Base-by-base conservation (phyloP, 768 basidiomycete species). In the Lactarius hatsudake region DNA sequence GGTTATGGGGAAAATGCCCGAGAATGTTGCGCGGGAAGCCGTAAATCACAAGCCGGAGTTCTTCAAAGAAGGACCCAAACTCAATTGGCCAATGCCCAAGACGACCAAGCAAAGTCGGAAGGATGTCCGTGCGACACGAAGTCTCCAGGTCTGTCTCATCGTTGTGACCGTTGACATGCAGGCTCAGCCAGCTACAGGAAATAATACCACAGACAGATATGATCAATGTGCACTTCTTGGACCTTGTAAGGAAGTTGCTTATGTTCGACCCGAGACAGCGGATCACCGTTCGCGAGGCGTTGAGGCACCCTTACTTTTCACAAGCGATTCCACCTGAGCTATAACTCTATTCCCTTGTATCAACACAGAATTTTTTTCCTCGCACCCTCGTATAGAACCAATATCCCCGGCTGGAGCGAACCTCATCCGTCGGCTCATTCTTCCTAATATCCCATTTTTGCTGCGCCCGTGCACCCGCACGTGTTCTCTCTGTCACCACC, bases 1-100 rank as follows among this genome's bases (percentile, higher is more conserved):
- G 76, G 97, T 98, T 45, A 98, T 98, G 92, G 96, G 96, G 66
- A 93, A 91, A 80, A 96, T 98, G 90, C 93, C 96, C 0, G 88
- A 91, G 60, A 87, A 89, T 6, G 94, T 96, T 74, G 86, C 87
- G 45, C 84, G 89, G 53, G 82, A 84, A 54, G 90, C 89, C 20
- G 86, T 88, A 10, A 84, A 90, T 57, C 86, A 87, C 59, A 96
- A 96, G 73, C 87, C 94, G 9, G 96, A 98, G 74, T 97, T 92
- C 77, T 98, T 99, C 82, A 94, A 91, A 75, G 90, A 91, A 26
- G 88, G 86, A 36, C 78, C 82, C 69, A 91, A 88, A 73, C 84
- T 99, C 51, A 94, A 95, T 76, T 98, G 93, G 89, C 96, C 97
- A 0, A 93, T 91, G 74, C 81, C 93, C 12, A 90, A 90, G 76